Conservation (phyloP, 805 yeast species). For the Wickerhamomyces chaumierensis region DNA sequence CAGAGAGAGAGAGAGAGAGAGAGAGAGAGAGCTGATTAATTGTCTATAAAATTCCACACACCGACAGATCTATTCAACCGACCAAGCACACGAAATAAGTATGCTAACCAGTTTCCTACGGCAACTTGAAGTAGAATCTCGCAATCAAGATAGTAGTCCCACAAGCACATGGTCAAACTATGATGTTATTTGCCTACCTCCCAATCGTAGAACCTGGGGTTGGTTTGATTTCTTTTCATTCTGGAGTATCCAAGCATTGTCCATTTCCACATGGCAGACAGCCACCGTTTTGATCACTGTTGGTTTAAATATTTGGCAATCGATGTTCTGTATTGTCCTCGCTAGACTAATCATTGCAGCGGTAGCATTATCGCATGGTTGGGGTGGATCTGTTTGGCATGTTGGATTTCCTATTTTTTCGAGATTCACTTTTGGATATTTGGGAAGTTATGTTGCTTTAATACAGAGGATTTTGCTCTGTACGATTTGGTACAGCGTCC, state of each 20-base stretch:
- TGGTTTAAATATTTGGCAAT: constrained; percentile 23
- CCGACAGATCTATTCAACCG: too few species aligned
- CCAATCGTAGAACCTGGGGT: constrained; percentile 35
- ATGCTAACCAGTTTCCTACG: too few species aligned
- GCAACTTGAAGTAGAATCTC: too few species aligned
- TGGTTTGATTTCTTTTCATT: constrained; percentile 17
- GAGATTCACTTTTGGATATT: constrained; percentile 34
- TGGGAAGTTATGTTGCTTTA: constrained; percentile 33
- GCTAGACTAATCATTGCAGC: constrained; percentile 29
- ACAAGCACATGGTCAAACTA: constrained; percentile 6
- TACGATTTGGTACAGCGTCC: too few species aligned
- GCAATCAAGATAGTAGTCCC: not conserved
- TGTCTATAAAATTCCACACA: too few species aligned
- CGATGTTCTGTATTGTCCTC: constrained; percentile 32
- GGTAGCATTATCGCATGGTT: constrained; percentile 31
- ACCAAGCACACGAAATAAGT: too few species aligned
- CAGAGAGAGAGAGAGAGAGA: too few species aligned
- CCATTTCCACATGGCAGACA: too few species aligned
- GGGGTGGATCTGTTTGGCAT: constrained; percentile 37
- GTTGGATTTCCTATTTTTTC: constrained; percentile 36
- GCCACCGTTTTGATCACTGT: too few species aligned
- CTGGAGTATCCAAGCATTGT: too few species aligned
- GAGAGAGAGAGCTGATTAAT: too few species aligned
- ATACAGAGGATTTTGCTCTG: constrained; percentile 20
- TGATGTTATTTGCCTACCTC: constrained; percentile 35